Base-by-base conservation (phyloP, 306 rosid genomes). In the Quercus alba region DNA sequence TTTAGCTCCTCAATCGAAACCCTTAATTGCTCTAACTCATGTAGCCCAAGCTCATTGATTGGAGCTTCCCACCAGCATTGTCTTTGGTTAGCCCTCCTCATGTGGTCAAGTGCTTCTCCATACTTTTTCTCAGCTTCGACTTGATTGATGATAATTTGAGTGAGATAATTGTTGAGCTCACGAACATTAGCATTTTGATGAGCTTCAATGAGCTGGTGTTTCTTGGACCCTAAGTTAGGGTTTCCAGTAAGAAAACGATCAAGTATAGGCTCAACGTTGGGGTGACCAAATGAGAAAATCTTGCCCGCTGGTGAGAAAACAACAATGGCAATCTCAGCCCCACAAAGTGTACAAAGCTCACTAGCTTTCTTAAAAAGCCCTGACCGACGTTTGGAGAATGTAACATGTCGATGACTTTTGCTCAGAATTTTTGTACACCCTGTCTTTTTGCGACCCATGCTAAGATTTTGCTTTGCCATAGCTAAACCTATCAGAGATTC, bases 331-430 rank as follows among this genome's bases (percentile, higher is more conserved):
- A 88, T 78, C 61, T 92, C 88, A 1, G 83, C 94, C 0, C 94
- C 97, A 28, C 93, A 92, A 4, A 92, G 87, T 19, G 94, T 90
- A 79, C 94, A 90, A 58, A 92, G 89, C 31, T 90, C 93, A 26
- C 97, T 87, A 0, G 93, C 93, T 26, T 92, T 92, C 79, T 92
- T 92, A 84, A 92, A 92, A 0, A 92, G 59, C 0, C 97, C 97
- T 0, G 93, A 90, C 2, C 93, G 89, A 1, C 94, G 89, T 26
- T 90, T 92, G 0, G 93, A 92, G 68, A 92, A 92, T 12, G 97
- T 87, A 11, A 92, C 94, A 81, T 90, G 91, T 4, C 90, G 70
- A 67, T 88, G 87, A 54, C 83, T 88, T 30, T 86, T 84, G 67
- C 87, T 92, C 1, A 79, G 88, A 70, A 92, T 92, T 84, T 88